A percentile compares a stretch with the other conserved stretches of the same genome.
Conservation (phyloP, 2,329 filamentous ascomycete genomes). For the Xylariaceae sp. region DNA sequence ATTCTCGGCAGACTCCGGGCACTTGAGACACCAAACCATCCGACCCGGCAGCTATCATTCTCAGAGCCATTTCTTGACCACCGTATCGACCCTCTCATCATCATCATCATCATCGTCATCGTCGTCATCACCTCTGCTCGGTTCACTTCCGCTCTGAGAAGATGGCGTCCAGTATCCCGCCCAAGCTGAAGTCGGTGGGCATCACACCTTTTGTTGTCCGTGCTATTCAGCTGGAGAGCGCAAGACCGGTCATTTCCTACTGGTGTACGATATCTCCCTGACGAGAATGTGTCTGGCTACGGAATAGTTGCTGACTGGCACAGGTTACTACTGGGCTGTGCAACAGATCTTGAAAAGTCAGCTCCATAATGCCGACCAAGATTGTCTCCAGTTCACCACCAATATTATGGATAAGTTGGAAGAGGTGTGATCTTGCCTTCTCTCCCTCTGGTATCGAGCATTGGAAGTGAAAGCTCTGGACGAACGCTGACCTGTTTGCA, state of each 20-base stretch:
- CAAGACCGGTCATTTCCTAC: constrained; percentile 85
- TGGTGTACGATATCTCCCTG: constrained; percentile 65
- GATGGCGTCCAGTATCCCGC: constrained; percentile 70
- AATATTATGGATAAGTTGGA: constrained; percentile 89
- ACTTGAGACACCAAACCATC: background rate
- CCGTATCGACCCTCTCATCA: background rate
- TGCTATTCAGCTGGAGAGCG: constrained; percentile 75
- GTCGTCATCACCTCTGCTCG: background rate
- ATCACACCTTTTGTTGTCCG: constrained; percentile 78
- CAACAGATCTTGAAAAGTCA: constrained; percentile 81
- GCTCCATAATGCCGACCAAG: constrained; percentile 72
- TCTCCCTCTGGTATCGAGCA: no score
- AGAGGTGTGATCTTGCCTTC: constrained; percentile 43
- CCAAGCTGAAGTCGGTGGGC: constrained; percentile 71
- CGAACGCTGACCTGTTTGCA: constrained; percentile 15
- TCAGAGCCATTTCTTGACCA: background rate
- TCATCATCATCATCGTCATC: no score
- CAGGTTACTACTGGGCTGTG: constrained; percentile 86
- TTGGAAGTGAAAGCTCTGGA: background rate
- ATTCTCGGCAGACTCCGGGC: background rate
- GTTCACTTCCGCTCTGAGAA: constrained; percentile 15
- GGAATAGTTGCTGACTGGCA: background rate
- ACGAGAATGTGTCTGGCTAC: background rate
- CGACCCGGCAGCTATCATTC: background rate
- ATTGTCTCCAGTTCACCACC: constrained; percentile 75